Conservation (phyloP, 2,329 filamentous ascomycete species). For the Paraphaeosphaeria sporulosa region DNA sequence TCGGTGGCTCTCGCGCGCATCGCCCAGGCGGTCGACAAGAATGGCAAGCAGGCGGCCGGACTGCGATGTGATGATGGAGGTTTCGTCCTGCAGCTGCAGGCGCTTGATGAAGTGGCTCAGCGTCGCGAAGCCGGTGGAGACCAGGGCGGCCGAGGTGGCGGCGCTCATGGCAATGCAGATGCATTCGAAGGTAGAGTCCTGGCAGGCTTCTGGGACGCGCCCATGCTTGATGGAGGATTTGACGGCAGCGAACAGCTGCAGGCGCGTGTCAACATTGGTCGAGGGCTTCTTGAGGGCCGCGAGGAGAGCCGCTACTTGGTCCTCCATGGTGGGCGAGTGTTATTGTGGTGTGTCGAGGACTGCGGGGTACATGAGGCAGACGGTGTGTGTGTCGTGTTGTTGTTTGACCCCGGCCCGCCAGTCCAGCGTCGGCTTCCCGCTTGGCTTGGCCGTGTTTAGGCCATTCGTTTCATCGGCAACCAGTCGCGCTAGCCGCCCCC, state of each 20-base stretch:
- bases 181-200: conserved; percentile 81
- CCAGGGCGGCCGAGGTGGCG: conserved; percentile 75
- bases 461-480: conserved; percentile 17
- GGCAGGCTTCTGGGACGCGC: conserved; percentile 78
- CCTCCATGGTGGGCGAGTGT: conserved; percentile 58
- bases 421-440: neutral
- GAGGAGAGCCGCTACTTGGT: conserved; percentile 62
- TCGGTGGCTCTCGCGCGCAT: conserved; percentile 86
- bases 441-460: conserved; percentile 14
- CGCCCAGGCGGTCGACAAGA: conserved; percentile 84
- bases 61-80: conserved; percentile 72
- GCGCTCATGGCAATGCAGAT: conserved; percentile 77
- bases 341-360: conserved; percentile 25
- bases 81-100: conserved; percentile 83
- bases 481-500: conserved; percentile 9
- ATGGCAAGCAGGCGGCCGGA: conserved; percentile 75
- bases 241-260: conserved; percentile 73
- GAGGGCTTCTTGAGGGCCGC: conserved; percentile 67
- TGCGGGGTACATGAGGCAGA: conserved; percentile 31
- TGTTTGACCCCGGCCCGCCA: conserved; percentile 12
- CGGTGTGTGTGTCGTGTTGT: conserved; percentile 22
- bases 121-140: conserved; percentile 84
- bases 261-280: conserved; percentile 72
- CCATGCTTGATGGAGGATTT: conserved; percentile 93
- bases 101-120: conserved; percentile 88